Base-by-base conservation (phyloP, 108 stramenopile species). In the Cyclotella kingstonii region DNA sequence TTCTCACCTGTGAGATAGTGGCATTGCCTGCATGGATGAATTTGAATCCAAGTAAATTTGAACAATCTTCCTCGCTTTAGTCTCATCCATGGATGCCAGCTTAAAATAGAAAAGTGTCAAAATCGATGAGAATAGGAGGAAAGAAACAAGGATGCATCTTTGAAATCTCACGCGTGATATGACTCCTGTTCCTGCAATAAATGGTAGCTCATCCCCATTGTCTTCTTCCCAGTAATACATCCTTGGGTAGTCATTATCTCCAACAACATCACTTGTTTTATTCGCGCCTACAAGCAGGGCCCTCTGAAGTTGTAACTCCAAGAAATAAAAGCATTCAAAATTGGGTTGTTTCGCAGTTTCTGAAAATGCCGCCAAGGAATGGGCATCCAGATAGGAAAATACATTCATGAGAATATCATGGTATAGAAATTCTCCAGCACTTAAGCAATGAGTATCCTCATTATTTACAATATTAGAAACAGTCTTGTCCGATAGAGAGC, bases 371-470 rank as follows among this genome's bases (percentile, higher is more conserved):
- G 83, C 67, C 33, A 91, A 29, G 1, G 81, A 75, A 3, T 51
- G 47, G 12, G 79, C 74, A 74, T 85, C 83, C 23, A 91, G 44
- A 58, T 55, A 87, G 17, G 66, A 81, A 23, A 91, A 73, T 14
- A 86, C 81, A 40, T 80, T 60, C 82, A 84, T 87, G 35, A 91
- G 35, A 14, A 91, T 81, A 51, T 91, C 90, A 40, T 91, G 84
- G 55, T 85, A 83, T 26, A 85, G 65, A 30, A 86, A 34, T 34
- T 78, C 66, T 15, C 38, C 53, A 21, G 47, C 68, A 5, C 25
- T 43, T 8, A 33, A 19, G 4, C 5, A 11, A 3, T 70, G 8
- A 10, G 60, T n/a, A 9, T 23, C 44, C 2, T n/a, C 23, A 6
- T 14, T 26, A 44, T 21, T 38, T 53, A n/a, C n/a, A n/a, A n/a